phyloP scores from a whole-genome alignment of 2,329 filamentous ascomycete species.

The Fusarium sp. region DNA sequence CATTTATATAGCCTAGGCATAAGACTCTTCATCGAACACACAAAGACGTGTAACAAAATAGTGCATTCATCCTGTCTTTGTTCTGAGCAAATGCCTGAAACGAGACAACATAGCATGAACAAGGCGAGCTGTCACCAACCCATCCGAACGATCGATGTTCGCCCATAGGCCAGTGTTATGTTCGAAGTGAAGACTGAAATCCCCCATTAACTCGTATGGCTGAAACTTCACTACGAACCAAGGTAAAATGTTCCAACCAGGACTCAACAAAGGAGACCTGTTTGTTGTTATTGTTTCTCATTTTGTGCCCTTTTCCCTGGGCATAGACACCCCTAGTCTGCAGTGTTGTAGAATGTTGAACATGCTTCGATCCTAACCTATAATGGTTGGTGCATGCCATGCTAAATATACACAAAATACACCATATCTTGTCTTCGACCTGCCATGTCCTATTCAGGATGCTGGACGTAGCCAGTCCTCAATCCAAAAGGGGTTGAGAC shows the following conservation, averaged over 20 bases:
- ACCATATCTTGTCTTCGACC: neutral
- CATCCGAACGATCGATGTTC: neutral
- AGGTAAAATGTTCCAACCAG: constrained; percentile 2
- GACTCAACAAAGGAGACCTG: constrained; percentile 2
- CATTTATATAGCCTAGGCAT: constrained; percentile 9
- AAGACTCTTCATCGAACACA: neutral
- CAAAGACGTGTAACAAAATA: constrained; percentile 1
- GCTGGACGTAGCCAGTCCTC: constrained; percentile 3
- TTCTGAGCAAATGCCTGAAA: constrained; percentile 10
- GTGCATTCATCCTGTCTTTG: neutral
- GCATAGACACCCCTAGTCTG: neutral
- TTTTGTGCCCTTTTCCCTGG: constrained; percentile 19
- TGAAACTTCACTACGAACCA: constrained; percentile 6
- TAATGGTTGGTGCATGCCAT: neutral
- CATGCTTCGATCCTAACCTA: constrained; percentile 9
- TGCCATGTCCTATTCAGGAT: constrained; percentile 4
- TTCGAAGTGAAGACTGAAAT: neutral
- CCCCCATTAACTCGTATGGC: neutral
- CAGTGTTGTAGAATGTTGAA: constrained; percentile 6
- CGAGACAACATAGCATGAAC: neutral
- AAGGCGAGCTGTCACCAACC: neutral
- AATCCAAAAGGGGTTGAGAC: constrained; percentile 2
- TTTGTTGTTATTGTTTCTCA: constrained; percentile 21
- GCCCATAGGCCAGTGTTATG: neutral
- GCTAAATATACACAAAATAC: constrained; percentile 8